Base-by-base conservation (phyloP, 345 rosid species). In the Excoecaria agallocha region DNA sequence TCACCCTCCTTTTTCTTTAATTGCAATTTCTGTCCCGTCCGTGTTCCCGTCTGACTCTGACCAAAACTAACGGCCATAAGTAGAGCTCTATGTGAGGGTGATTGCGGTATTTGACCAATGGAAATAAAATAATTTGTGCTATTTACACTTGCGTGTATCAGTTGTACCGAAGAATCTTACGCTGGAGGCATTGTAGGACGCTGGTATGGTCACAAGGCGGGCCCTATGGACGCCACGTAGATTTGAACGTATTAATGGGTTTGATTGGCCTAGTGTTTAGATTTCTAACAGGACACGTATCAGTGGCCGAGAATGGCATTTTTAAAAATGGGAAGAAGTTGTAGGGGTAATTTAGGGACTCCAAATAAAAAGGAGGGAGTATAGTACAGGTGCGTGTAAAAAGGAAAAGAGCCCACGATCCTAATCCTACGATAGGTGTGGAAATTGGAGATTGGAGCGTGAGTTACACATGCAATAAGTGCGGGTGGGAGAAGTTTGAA, bases 111-210 rank as follows among this genome's bases (percentile, higher is more conserved):
- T 74, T 24, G 0, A 0, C 0, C 0, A 24, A 45, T 25, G 45
- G 16, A 11, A 41, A 9, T 65, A 43, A 41, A 57, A 48, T 20
- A 30, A 56, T 24, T 39, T 43, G 57, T 17, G 17, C 8, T 25
- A 0, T 64, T 46, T 37, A 37, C 19, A 57, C 19, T 56, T 77
- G 25, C 71, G 81, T 77, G 81, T 46, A 46, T 3, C 52, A 58
- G 77, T 77, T 74, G 35, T 68, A 70, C 58, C 54, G 48, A 66
- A 74, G 68, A 76, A 73, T 73, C 76, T 11, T 65, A 69, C 54
- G 6, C 71, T 49, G 15, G 57, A 45, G 43, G 13, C 7, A 19
- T 2, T 2, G 9, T 8, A 41, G 35, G 38, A 3, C 38, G 68
- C 39, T 49, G 22, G 66, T 45, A 7, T 15, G 7, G 41, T 60